A percentile compares a stretch with the other conserved stretches of the same genome.
phyloP scores from a whole-genome alignment of 306 rosid species.

The Lathyrus tuberosus region DNA sequence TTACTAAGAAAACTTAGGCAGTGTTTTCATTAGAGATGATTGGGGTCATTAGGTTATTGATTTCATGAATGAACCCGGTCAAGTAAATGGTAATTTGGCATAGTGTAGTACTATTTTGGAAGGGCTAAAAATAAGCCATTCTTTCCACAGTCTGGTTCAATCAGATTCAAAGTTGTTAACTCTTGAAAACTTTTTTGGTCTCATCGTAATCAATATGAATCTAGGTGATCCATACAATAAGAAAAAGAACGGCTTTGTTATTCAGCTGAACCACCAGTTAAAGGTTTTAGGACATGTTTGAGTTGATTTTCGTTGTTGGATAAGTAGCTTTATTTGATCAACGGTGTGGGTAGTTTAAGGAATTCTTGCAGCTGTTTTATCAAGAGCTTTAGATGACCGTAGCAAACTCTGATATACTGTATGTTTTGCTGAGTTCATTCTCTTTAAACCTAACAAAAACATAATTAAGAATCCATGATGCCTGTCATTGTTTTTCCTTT shows the following conservation, averaged over 20 bases:
- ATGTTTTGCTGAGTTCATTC: too few relatives aligned
- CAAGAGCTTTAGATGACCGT: too few relatives aligned
- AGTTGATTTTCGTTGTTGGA: background rate
- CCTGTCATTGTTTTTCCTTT: background rate
- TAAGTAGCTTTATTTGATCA: slow-evolving; percentile 2
- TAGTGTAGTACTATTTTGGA: background rate
- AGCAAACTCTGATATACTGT: too few relatives aligned
- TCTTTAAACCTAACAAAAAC: too few relatives aligned
- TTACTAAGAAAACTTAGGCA: slow-evolving; percentile 6
- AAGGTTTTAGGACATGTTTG: background rate
- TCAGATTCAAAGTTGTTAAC: slow-evolving; percentile 10
- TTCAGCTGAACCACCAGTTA: background rate
- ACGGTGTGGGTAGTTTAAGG: too few relatives aligned
- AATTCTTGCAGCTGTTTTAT: too few relatives aligned
- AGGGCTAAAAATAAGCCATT: background rate
- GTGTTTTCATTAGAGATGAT: slow-evolving; percentile 5
- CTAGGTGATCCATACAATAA: background rate
- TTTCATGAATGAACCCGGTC: slow-evolving; percentile 8
- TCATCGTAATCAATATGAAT: background rate
- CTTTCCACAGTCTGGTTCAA: background rate
- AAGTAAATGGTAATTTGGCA: slow-evolving; percentile 1
- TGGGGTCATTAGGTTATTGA: slow-evolving; percentile 8
- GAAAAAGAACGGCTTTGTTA: background rate
- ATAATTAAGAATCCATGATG: background rate
- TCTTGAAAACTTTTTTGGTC: slow-evolving; percentile 9